These are phyloP conservation scores for Eutypa lata DNA, from an alignment of 2,329 filamentous ascomycete genomes.

Conservation along the genomic window DNA sequence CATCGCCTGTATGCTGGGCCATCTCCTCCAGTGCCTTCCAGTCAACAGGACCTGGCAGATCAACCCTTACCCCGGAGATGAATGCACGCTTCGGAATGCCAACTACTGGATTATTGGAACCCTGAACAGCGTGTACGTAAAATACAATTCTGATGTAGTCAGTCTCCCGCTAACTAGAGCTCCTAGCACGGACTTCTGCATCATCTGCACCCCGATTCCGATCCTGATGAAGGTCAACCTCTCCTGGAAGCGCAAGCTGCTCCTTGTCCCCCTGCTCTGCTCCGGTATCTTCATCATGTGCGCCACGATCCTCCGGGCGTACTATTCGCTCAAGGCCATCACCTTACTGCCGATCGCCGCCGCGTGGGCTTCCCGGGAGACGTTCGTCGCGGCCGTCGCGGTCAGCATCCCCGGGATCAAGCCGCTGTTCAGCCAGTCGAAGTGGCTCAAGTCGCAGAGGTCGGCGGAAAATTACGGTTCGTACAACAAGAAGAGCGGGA, in stretches of 20 bases:
- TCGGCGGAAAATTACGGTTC: background rate
- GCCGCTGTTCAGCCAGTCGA: conserved; percentile 2
- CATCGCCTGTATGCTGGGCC: background rate
- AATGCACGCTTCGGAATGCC: conserved; percentile 4
- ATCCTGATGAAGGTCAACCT: conserved; percentile 4
- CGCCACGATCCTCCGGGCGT: background rate
- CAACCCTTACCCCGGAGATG: conserved; percentile 5
- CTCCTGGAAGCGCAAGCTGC: background rate
- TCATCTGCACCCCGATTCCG: conserved; percentile 3
- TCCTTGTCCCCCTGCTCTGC: conserved; percentile 1
- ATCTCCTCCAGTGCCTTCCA: conserved; percentile 5
- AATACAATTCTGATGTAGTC: background rate
- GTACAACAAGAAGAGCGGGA: background rate
- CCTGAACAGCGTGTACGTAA: conserved; percentile 3
- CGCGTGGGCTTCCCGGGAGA: conserved; percentile 4
- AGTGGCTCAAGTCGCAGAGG: background rate
- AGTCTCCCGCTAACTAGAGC: background rate
- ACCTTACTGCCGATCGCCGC: background rate
- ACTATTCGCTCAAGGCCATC: conserved; percentile 1
- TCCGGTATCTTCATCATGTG: conserved; percentile 4
- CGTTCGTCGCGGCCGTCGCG: conserved; percentile 3
- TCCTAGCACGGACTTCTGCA: conserved; percentile 2
- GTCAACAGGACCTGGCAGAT: conserved; percentile 6
- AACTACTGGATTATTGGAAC: conserved; percentile 4
- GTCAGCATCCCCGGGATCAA: conserved; percentile 5